Evolutionary conservation across 2,329 filamentous ascomycete species (phyloP).

Genomic region (Microcera coccophila): DNA sequence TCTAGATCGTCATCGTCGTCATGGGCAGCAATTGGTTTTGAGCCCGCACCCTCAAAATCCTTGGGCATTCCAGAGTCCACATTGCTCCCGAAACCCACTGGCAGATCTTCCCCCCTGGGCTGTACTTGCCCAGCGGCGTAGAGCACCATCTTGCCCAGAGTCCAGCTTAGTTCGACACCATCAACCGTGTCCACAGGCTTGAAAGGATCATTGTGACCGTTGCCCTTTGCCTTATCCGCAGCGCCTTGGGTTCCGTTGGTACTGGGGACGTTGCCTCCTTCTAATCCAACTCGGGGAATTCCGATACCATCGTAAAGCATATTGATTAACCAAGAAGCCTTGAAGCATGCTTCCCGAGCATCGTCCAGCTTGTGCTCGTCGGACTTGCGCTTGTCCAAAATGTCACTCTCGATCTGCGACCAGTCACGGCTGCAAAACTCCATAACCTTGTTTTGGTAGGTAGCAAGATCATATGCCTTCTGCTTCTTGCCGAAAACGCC

Average conservation of each 20-base stretch:
- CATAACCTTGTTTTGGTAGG: conserved; percentile 80
- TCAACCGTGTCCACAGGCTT: conserved; percentile 90
- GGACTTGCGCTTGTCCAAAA: conserved; percentile 60
- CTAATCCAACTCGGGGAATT: conserved; percentile 78
- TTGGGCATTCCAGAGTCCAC: conserved; percentile 56
- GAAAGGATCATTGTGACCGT: conserved; percentile 73
- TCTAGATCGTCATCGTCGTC: conserved; percentile 53
- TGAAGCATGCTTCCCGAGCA: conserved; percentile 90
- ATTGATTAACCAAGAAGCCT: conserved; percentile 96
- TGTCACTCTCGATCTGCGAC: conserved; percentile 63
- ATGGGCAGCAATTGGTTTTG: conserved; percentile 37
- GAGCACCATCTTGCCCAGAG: conserved; percentile 90
- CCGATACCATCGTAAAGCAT: conserved; percentile 95
- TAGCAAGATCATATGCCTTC: conserved; percentile 83
- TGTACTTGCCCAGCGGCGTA: conserved; percentile 89
- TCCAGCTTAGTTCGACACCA: conserved; percentile 93
- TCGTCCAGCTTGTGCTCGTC: conserved; percentile 74
- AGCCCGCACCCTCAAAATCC: conserved; percentile 83
- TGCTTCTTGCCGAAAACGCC: conserved; percentile 80
- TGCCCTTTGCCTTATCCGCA: conserved; percentile 63
- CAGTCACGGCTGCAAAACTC: conserved; percentile 84
- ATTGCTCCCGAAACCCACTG: conserved; percentile 93
- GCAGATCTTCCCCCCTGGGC: conserved; percentile 54
- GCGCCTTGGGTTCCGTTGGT: conserved; percentile 71
- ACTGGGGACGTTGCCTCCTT: conserved; percentile 49